These are phyloP conservation scores for Aphanomyces cochlioides DNA, from an alignment of 352 stramenopile genomes.

Conservation along the genomic window DNA sequence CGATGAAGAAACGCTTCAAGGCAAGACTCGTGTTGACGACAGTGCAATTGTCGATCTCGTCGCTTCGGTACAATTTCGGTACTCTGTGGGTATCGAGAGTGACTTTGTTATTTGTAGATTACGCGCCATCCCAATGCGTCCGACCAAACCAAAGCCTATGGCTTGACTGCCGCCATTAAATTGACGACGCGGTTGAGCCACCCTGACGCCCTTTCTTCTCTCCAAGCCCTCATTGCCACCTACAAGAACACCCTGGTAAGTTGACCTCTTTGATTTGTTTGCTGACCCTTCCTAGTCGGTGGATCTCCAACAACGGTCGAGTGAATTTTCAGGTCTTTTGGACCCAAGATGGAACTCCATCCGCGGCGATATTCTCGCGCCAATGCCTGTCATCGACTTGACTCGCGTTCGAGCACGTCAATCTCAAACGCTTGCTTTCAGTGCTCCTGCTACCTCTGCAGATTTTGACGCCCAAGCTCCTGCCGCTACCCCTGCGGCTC, in stretches of 20 bases:
- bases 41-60: constrained; percentile 66
- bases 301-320: constrained; percentile 96
- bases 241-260: constrained; percentile 86
- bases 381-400: constrained; percentile 94
- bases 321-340: constrained; percentile 92
- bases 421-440: constrained; percentile 40
- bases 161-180: constrained; percentile 92
- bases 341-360: constrained; percentile 64
- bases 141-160: constrained; percentile 77
- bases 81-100: background rate
- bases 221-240: constrained; percentile 86
- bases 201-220: constrained; percentile 57
- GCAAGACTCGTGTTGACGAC: constrained; percentile 68
- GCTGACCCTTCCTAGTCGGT: constrained; percentile 41
- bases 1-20: constrained; percentile 54
- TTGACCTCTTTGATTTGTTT: constrained; percentile 5
- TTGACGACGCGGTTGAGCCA: constrained; percentile 89
- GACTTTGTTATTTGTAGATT: constrained; percentile 42
- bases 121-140: constrained; percentile 78
- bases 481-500: constrained; percentile 25
- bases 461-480: constrained; percentile 19
- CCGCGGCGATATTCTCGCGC: constrained; percentile 85
- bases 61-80: constrained; percentile 31
- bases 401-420: constrained; percentile 71
- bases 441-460: constrained; percentile 29